These are phyloP conservation scores for Chaetomiaceae sp. DNA, from an alignment of 2,329 filamentous ascomycete species.

Conservation along the genomic window DNA sequence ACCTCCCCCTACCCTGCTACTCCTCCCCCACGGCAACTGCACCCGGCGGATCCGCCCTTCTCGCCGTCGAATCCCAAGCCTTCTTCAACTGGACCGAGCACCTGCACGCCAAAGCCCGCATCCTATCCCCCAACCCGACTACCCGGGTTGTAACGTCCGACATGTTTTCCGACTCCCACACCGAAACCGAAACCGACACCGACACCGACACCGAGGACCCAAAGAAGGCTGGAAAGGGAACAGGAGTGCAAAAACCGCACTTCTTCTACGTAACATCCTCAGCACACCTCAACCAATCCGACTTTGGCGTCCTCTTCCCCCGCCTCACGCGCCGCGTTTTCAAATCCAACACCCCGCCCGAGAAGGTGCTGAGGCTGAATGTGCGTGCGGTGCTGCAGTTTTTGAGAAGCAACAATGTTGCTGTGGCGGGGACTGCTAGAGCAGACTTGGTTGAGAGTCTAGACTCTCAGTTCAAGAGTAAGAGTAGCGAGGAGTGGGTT, in stretches of 20 bases:
- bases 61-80: constrained; percentile 69
- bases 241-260: constrained; percentile 46
- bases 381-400: constrained; percentile 55
- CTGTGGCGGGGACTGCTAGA: constrained; percentile 46
- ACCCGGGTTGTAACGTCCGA: not conserved
- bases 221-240: too few species aligned
- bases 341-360: constrained; percentile 50
- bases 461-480: too few species aligned
- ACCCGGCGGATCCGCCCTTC: constrained; percentile 53
- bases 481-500: constrained; percentile 34
- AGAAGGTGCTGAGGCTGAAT: constrained; percentile 56
- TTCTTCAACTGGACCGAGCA: constrained; percentile 78
- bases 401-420: constrained; percentile 46
- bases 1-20: constrained; percentile 71
- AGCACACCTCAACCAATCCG: constrained; percentile 78
- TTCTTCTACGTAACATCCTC: constrained; percentile 70
- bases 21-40: constrained; percentile 32
- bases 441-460: constrained; percentile 46
- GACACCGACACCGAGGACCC: not conserved
- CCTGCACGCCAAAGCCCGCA: constrained; percentile 61
- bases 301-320: constrained; percentile 80
- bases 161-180: not conserved
- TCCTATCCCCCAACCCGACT: constrained; percentile 56
- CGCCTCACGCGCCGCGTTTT: constrained; percentile 60
- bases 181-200: too few species aligned